Percentiles rank a stretch among this genome's conserved stretches.
Conservation (phyloP, 1,139 yeast genomes). For the Geotrichum carabidarum region DNA sequence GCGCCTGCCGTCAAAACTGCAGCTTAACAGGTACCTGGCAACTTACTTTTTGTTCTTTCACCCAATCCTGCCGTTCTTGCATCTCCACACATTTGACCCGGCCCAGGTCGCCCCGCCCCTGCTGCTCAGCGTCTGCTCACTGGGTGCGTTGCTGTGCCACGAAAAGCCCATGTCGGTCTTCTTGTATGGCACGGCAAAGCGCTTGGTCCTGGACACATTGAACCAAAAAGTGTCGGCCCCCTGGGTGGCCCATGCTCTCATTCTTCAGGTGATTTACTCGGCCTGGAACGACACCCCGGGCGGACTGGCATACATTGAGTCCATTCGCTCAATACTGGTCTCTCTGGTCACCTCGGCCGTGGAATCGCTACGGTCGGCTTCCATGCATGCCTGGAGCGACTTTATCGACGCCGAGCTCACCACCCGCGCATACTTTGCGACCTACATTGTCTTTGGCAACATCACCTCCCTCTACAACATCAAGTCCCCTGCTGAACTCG, state of each 20-base stretch:
- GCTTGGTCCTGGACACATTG: slow-evolving; percentile 22
- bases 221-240: slow-evolving; percentile 24
- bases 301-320: slow-evolving; percentile 32
- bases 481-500: not conserved
- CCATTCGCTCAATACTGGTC: slow-evolving; percentile 29
- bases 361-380: slow-evolving; percentile 1
- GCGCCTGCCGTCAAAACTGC: slow-evolving; percentile 28
- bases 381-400: slow-evolving; percentile 4
- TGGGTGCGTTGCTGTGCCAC: slow-evolving; percentile 36
- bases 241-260: slow-evolving; percentile 34
- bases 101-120: slow-evolving; percentile 33
- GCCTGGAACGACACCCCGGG: slow-evolving; percentile 36
- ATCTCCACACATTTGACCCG: slow-evolving; percentile 35
- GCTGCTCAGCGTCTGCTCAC: slow-evolving; percentile 35
- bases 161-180: slow-evolving; percentile 32
- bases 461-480: slow-evolving; percentile 31
- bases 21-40: slow-evolving; percentile 33
- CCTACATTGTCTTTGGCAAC: slow-evolving; percentile 32
- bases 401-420: slow-evolving; percentile 29
- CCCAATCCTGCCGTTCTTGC: slow-evolving; percentile 37
- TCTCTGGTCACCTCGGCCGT: slow-evolving; percentile 23
- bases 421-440: slow-evolving; percentile 34
- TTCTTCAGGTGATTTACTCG: slow-evolving; percentile 31
- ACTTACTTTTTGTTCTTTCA: slow-evolving; percentile 37
- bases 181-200: slow-evolving; percentile 29